These are phyloP conservation scores for Phytophthora idaei DNA, from an alignment of 352 stramenopile genomes.

Conservation along the genomic window DNA sequence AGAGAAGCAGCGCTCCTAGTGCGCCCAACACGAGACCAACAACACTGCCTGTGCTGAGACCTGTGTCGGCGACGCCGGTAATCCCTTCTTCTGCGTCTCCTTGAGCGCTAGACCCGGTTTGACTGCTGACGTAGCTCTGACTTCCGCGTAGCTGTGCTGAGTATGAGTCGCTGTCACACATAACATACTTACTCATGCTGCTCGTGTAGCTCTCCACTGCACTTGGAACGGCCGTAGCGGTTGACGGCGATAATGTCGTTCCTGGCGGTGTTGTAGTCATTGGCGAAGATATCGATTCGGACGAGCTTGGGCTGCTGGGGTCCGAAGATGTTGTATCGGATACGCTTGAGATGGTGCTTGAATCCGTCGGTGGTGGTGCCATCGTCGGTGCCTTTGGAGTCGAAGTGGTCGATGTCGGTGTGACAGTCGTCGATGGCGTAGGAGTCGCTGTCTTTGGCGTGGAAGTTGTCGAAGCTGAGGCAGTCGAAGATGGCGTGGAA, in stretches of 20 bases:
- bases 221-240: background rate
- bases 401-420: slow-evolving; percentile 8
- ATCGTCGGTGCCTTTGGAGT: background rate
- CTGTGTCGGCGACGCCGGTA: background rate
- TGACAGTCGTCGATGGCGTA: background rate
- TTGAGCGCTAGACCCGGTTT: slow-evolving; percentile 13
- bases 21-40: slow-evolving; percentile 17
- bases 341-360: background rate
- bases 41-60: slow-evolving; percentile 13
- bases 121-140: slow-evolving; percentile 8
- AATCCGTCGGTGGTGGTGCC: background rate
- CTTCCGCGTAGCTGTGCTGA: slow-evolving; percentile 1
- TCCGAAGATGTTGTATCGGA: background rate
- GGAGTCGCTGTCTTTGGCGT: slow-evolving; percentile 1
- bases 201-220: background rate
- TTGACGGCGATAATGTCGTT: slow-evolving; percentile 1
- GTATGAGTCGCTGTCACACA: slow-evolving; percentile 5
- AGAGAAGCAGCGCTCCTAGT: slow-evolving; percentile 12
- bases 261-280: background rate
- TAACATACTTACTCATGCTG: background rate
- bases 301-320: slow-evolving; percentile 5
- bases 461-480: slow-evolving; percentile 14
- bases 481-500: background rate
- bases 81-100: slow-evolving; percentile 7
- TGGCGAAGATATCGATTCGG: slow-evolving; percentile 4